Base-by-base conservation (phyloP, 2,329 filamentous ascomycete species). In the Neonectria ditissima region DNA sequence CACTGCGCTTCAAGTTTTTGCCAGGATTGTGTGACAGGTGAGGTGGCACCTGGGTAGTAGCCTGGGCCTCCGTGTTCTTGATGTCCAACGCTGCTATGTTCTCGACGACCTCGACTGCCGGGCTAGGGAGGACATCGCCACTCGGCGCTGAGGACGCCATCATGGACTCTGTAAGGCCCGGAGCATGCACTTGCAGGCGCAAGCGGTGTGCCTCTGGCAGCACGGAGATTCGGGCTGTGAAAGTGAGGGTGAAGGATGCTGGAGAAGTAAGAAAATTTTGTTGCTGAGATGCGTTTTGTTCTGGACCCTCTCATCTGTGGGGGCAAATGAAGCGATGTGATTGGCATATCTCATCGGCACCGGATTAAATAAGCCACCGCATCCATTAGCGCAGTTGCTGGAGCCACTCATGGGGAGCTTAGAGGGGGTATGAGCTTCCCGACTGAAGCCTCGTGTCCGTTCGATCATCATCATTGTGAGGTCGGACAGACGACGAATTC, bases 1-100 rank as follows among this genome's bases (percentile, higher is more conserved):
- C 94, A 76, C 83, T 92, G 73, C 93, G 88, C 82, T 98, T 98
- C 80, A 91, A 84, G 78, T 94, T 96, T 78, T 91, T 81, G 67
- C 81, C 74, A 41, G 92, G 89, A 74, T 92, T 86, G 78, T 94
- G 91, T 22, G 91, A 92, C 69, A 89, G 88, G 73, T 91, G 87
- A 37, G 89, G 78, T 58, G 87, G 85, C 30, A 86, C 70, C 56
- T 74, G 39, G 43, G 44, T 53, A 50, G 50, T 48, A 64, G 65
- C 56, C 53, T 64, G 62, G 6, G 58, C 65, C 59, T 66, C 68
- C 37, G 65, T 28, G 55, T 70, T 70, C 67, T 72, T 70, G 55
- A 77, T 66, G 37, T 71, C 60, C 68, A 75, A 59, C 43, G 69
- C 65, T 37, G 71, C 73, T 65, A 77, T 58, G 48, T 69, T 69